Conservation (phyloP, 106 monocot genomes). For the Dendrobium nobile region DNA sequence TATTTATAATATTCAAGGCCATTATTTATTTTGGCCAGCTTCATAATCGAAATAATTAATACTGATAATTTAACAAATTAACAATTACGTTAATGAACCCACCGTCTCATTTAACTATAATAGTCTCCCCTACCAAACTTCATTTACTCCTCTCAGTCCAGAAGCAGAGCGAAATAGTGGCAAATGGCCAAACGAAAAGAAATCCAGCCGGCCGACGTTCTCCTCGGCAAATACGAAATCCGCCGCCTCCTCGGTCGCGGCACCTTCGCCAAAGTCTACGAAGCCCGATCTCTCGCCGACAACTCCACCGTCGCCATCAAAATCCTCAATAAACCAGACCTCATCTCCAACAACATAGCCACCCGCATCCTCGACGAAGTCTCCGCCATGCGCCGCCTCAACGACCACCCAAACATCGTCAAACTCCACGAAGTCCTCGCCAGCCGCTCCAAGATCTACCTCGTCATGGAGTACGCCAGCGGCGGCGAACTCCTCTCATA, state of each 20-base stretch:
- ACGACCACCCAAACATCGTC: slow-evolving; percentile 40
- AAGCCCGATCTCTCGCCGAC: slow-evolving; percentile 15
- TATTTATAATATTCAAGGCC: no score
- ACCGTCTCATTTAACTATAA: no score
- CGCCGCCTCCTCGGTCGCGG: slow-evolving; percentile 31
- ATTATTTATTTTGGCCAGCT: no score
- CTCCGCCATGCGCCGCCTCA: slow-evolving; percentile 44
- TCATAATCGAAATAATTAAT: no score
- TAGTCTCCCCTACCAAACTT: no score
- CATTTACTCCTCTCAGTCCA: no score
- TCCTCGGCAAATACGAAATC: slow-evolving; percentile 23
- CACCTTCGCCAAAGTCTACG: slow-evolving; percentile 24
- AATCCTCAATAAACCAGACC: slow-evolving; percentile 22
- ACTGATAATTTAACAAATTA: no score
- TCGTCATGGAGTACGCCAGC: slow-evolving; percentile 44
- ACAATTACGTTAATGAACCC: no score
- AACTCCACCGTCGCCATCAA: slow-evolving; percentile 20
- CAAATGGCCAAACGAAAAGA: slow-evolving; percentile 3
- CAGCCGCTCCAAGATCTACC: slow-evolving; percentile 41
- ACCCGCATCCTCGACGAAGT: slow-evolving; percentile 33
- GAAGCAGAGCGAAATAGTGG: neutral
- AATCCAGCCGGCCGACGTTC: slow-evolving; percentile 1
- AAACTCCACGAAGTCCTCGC: slow-evolving; percentile 46
- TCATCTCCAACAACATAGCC: slow-evolving; percentile 4
- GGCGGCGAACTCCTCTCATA: slow-evolving; percentile 35